These are phyloP conservation scores for Serendipita indica DNA, from an alignment of 768 basidiomycete genomes.

Conservation along the genomic window DNA sequence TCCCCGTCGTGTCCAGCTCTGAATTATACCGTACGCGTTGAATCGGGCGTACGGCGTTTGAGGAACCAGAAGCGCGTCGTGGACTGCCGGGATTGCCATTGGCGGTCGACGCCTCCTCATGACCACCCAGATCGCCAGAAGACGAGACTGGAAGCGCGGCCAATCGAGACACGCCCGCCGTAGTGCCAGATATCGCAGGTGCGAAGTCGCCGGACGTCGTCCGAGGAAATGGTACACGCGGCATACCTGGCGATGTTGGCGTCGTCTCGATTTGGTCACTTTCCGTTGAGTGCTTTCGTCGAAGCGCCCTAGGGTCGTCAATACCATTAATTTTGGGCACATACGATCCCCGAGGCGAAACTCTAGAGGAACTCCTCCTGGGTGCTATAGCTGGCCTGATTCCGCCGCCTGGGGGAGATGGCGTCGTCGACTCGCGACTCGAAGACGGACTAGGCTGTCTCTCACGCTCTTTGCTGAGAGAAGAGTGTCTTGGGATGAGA, in stretches of 20 bases:
- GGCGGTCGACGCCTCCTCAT: background rate
- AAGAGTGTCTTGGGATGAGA: conserved; percentile 9
- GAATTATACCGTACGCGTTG: background rate
- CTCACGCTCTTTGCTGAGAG: conserved; percentile 1
- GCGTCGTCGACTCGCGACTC: conserved; percentile 20
- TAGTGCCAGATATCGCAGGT: background rate
- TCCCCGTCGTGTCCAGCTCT: conserved; percentile 52
- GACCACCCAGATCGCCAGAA: background rate
- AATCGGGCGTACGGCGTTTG: background rate
- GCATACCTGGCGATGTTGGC: background rate
- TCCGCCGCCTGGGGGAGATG: conserved; percentile 6
- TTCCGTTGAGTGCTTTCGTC: conserved; percentile 9
- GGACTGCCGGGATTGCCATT: background rate
- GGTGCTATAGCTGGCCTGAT: conserved; percentile 25
- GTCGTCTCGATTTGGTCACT: conserved; percentile 10
- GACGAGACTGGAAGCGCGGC: background rate
- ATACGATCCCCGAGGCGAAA: conserved; percentile 10
- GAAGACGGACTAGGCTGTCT: conserved; percentile 10
- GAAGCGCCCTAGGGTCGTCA: background rate
- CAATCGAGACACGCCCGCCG: background rate
- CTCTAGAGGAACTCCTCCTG: background rate
- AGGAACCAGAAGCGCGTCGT: background rate
- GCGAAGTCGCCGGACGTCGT: conserved; percentile 13
- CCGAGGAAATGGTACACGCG: conserved; percentile 15
- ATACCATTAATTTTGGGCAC: conserved; percentile 8